These are phyloP conservation scores for Debaryomycetaceae sp. DNA, from an alignment of 1,139 yeast species.

Conservation along the genomic window DNA sequence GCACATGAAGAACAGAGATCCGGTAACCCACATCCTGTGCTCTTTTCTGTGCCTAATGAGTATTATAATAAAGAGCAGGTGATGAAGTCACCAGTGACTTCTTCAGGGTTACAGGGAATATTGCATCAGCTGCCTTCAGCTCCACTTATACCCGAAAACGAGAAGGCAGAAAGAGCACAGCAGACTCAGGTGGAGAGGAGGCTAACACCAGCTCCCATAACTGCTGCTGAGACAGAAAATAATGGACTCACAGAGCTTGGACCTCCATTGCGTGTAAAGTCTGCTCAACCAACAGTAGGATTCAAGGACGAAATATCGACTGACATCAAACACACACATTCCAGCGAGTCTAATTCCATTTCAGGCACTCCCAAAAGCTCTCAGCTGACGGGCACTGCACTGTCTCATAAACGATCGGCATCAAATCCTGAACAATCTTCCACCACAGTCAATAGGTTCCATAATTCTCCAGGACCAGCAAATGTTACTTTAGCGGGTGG, in stretches of 20 bases:
- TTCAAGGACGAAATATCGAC: not conserved
- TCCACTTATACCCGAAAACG: not conserved
- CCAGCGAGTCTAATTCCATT: not conserved
- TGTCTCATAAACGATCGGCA: slow-evolving; percentile 16
- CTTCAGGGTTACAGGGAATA: not conserved
- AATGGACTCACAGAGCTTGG: not conserved
- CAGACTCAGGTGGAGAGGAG: not conserved
- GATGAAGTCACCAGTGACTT: not conserved
- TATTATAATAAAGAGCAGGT: not conserved
- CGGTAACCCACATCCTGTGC: not conserved
- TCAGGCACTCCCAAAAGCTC: slow-evolving; percentile 11
- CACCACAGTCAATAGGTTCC: not conserved
- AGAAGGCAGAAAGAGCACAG: not conserved
- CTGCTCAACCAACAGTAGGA: not conserved
- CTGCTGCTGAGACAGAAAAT: not conserved
- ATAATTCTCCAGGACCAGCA: slow-evolving; percentile 18
- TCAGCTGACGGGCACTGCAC: slow-evolving; percentile 12
- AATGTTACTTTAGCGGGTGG: slow-evolving; percentile 32
- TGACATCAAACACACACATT: not conserved
- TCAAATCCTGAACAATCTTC: slow-evolving; percentile 19
- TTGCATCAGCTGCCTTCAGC: not conserved
- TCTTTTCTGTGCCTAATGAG: not conserved
- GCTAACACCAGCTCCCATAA: not conserved
- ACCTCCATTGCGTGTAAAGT: not conserved
- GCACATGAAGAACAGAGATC: not conserved